Evolutionary conservation across 164 flowering plant genomes (phyloP).

Genomic region (Vitis rotundifolia): DNA sequence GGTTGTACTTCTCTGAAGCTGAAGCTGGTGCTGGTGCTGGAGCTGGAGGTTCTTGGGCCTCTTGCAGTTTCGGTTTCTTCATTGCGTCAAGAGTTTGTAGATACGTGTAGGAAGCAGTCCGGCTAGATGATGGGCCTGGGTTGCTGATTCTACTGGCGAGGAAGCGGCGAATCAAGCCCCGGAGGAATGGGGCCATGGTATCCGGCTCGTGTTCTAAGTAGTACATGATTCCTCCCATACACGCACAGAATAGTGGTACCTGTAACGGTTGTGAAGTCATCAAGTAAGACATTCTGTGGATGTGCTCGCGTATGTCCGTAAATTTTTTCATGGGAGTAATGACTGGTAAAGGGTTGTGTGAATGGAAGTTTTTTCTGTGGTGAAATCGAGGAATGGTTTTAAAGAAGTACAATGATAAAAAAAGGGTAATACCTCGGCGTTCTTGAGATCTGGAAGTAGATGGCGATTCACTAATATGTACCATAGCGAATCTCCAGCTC

Average conservation of each 20-base stretch:
- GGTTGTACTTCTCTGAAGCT: constrained; percentile 68
- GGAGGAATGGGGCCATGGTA: constrained; percentile 93
- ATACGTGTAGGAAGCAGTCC: constrained; percentile 62
- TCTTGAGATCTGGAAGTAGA: constrained; percentile 77
- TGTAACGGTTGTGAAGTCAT: constrained; percentile 22
- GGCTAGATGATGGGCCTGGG: constrained; percentile 51
- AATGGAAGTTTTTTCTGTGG: too few species aligned
- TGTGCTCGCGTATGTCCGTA: too few species aligned
- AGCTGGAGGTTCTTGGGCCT: constrained; percentile 37
- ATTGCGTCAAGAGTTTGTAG: constrained; percentile 57
- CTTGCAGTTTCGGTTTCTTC: constrained; percentile 48
- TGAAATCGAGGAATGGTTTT: not conserved
- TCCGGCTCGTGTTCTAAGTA: constrained; percentile 94
- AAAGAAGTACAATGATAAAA: not conserved
- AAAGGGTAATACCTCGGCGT: constrained; percentile 73
- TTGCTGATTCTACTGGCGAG: constrained; percentile 93
- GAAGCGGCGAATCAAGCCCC: constrained; percentile 89
- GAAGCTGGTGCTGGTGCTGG: constrained; percentile 37
- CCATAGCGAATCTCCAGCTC: constrained; percentile 96
- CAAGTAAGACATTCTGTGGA: not conserved
- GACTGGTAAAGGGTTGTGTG: not conserved
- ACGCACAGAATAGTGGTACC: constrained; percentile 82
- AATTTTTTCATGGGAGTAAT: too few species aligned
- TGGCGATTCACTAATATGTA: constrained; percentile 84
- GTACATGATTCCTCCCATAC: constrained; percentile 98